Conservation (phyloP, 345 rosid genomes). For the Moricandia arvensis region DNA sequence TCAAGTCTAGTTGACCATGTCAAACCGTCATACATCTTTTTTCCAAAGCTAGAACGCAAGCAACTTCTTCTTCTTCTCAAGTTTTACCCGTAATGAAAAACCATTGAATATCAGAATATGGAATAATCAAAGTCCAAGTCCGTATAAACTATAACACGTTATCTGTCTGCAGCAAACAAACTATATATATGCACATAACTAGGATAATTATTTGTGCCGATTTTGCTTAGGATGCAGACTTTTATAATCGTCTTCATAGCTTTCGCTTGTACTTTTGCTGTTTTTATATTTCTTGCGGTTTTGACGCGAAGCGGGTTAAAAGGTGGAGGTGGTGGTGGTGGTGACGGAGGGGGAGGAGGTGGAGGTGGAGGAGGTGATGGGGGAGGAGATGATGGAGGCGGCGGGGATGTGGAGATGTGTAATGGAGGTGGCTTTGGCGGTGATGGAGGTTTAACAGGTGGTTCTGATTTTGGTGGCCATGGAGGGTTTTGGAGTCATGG, state of each 20-base stretch:
- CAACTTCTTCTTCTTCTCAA: constrained; percentile 7
- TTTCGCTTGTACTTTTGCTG: background rate
- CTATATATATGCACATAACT: background rate
- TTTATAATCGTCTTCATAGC: background rate
- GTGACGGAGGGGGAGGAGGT: background rate
- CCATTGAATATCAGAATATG: constrained; percentile 7
- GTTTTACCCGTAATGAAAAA: constrained; percentile 21
- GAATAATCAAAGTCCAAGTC: constrained; percentile 15
- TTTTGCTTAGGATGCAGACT: constrained; percentile 12
- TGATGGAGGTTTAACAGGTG: constrained; percentile 5
- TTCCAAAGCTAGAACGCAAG: constrained; percentile 3
- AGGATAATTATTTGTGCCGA: background rate
- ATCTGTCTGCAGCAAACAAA: background rate
- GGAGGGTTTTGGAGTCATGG: constrained; percentile 16
- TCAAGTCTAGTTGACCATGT: constrained; percentile 4
- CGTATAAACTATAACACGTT: constrained; percentile 9
- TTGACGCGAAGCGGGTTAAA: background rate
- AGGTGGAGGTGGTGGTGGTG: constrained; percentile 14
- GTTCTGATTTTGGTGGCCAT: constrained; percentile 16
- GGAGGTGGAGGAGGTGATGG: background rate
- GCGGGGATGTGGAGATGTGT: background rate
- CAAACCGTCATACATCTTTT: background rate
- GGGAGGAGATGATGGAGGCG: background rate
- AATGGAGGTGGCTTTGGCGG: background rate
- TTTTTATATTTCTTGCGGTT: background rate